A percentile compares a stretch with the other conserved stretches of the same genome.
Conservation (phyloP, 768 basidiomycete genomes). For the Serendipita sp. region DNA sequence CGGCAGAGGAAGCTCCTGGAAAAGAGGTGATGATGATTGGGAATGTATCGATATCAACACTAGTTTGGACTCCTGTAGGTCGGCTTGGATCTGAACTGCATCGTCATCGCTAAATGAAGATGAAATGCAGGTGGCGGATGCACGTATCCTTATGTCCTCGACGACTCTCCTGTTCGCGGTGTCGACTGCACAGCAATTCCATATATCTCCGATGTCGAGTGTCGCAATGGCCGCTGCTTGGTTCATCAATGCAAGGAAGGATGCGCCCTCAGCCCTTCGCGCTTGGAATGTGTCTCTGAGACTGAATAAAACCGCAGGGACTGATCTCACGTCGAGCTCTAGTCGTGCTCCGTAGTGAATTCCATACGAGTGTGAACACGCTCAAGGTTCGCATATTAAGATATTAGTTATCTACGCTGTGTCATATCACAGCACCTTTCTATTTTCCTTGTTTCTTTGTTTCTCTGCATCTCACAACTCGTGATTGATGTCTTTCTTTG, state of each 20-base stretch:
- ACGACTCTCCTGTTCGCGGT: constrained; percentile 21
- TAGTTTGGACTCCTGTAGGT: constrained; percentile 40
- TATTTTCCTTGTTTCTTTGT: no score
- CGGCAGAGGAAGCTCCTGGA: constrained; percentile 25
- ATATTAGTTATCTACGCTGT: no score
- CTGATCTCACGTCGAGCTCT: no score
- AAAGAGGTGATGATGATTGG: constrained; percentile 21
- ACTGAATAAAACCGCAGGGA: no score
- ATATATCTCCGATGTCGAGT: constrained; percentile 35
- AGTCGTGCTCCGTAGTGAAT: no score
- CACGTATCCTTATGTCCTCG: constrained; percentile 17
- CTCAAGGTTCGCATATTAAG: no score
- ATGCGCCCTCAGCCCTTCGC: constrained; percentile 12
- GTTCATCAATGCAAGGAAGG: constrained; percentile 33
- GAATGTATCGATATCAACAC: constrained; percentile 33
- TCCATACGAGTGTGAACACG: no score
- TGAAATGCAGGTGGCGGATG: constrained; percentile 32
- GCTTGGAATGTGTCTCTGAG: not conserved
- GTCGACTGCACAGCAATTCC: constrained; percentile 34
- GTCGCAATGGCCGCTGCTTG: constrained; percentile 27
- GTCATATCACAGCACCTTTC: no score
- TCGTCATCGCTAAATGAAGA: not conserved
- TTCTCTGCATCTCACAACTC: no score
- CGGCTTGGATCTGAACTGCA: not conserved
- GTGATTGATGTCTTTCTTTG: no score